Evolutionary conservation across 805 yeast species (phyloP).

Genomic region (Starmera dryadoides): DNA sequence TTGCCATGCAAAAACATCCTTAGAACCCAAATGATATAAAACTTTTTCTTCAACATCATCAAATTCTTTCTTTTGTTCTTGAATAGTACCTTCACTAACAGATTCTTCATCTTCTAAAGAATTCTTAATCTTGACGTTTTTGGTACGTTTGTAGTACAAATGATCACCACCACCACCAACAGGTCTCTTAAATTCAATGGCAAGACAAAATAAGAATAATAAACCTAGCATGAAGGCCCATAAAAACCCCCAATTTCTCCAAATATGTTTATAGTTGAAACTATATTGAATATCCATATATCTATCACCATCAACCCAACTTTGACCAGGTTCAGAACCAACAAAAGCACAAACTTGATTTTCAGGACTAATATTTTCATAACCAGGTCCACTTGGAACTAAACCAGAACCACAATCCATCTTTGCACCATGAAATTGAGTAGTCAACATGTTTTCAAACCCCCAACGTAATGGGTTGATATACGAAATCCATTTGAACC

Average conservation of each 20-base stretch:
- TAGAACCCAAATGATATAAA: constrained; percentile 21
- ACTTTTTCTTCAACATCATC: constrained; percentile 8
- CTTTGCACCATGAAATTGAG: constrained; percentile 53
- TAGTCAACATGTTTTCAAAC: constrained; percentile 57
- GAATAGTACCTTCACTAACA: background rate
- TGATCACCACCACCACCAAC: constrained; percentile 26
- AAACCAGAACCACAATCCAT: constrained; percentile 46
- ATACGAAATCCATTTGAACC: constrained; percentile 65
- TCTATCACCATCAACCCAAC: constrained; percentile 48
- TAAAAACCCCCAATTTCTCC: constrained; percentile 76
- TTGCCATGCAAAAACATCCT: constrained; percentile 24
- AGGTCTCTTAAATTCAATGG: constrained; percentile 46
- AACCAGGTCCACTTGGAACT: constrained; percentile 56
- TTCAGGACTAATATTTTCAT: constrained; percentile 27
- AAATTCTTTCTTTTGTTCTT: constrained; percentile 2
- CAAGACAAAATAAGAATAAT: constrained; percentile 39
- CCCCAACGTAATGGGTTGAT: constrained; percentile 48
- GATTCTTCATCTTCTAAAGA: constrained; percentile 6
- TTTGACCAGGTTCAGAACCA: constrained; percentile 52
- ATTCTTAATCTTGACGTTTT: background rate
- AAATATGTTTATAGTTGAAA: constrained; percentile 52
- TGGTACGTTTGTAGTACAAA: constrained; percentile 47
- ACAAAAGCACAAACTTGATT: constrained; percentile 51
- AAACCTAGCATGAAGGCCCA: constrained; percentile 49
- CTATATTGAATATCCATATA: constrained; percentile 42